Conservation (phyloP, 371 early-diverging fungal genomes). For the Saksenaea oblongispora region DNA sequence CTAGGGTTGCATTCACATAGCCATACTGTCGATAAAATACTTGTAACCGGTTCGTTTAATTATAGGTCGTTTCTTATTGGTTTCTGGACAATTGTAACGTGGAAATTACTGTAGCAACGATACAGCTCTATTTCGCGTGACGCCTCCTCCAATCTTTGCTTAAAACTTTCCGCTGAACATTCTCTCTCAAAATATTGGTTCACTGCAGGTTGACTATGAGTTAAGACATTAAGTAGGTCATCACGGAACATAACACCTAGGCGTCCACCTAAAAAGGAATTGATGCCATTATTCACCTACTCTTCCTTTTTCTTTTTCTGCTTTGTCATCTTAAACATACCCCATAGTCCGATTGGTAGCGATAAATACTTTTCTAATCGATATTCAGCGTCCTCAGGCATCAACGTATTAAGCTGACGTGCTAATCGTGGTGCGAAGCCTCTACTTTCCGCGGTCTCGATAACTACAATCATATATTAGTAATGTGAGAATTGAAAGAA, state of each 20-base stretch:
- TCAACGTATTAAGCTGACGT: conserved; percentile 9
- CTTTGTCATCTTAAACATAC: background rate
- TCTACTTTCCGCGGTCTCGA: conserved; percentile 20
- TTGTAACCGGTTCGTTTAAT: too few species aligned
- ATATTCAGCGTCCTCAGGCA: conserved; percentile 20
- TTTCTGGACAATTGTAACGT: conserved; percentile 16
- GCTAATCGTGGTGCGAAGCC: conserved; percentile 20
- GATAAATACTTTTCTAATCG: conserved; percentile 21
- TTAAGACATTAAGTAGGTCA: conserved; percentile 7
- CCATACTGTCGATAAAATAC: too few species aligned
- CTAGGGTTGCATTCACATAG: too few species aligned
- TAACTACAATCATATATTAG: background rate
- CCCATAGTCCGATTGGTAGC: conserved; percentile 13
- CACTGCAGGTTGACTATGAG: background rate
- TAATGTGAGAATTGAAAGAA: background rate
- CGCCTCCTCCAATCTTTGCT: background rate
- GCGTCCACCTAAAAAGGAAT: conserved; percentile 1
- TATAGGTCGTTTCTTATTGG: background rate
- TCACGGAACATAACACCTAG: conserved; percentile 13
- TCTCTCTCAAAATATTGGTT: background rate
- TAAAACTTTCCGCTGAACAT: background rate
- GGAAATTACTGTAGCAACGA: conserved; percentile 31
- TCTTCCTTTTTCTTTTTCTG: background rate
- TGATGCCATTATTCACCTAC: background rate
- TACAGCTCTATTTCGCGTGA: conserved; percentile 26